These are phyloP conservation scores for Zangia roseola DNA, from an alignment of 768 basidiomycete genomes.

Conservation along the genomic window DNA sequence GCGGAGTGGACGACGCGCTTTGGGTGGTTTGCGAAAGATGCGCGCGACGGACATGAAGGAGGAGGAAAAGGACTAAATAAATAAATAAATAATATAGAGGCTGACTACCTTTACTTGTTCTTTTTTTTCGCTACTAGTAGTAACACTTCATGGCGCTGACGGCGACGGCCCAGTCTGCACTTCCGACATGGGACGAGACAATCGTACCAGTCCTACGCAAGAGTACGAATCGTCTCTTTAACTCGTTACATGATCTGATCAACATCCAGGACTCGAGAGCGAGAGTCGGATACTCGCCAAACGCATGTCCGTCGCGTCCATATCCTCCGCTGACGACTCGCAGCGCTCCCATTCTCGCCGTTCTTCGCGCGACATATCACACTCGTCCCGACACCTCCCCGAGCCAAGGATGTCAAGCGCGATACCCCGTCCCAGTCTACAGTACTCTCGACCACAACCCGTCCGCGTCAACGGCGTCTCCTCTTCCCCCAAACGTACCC, in stretches of 20 bases:
- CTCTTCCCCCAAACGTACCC: slow-evolving; percentile 45
- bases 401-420: slow-evolving; percentile 40
- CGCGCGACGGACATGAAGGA: slow-evolving; percentile 26
- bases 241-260: too few relatives aligned
- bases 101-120: slow-evolving; percentile 8
- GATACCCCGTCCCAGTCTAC: slow-evolving; percentile 48
- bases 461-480: slow-evolving; percentile 30
- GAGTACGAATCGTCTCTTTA: slow-evolving; percentile 46
- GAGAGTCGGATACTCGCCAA: slow-evolving; percentile 78
- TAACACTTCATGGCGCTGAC: slow-evolving; percentile 40
- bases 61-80: background rate
- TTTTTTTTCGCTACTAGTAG: slow-evolving; percentile 14
- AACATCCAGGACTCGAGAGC: slow-evolving; percentile 69
- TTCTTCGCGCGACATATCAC: slow-evolving; percentile 20
- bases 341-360: slow-evolving; percentile 21
- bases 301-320: slow-evolving; percentile 73
- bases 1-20: slow-evolving; percentile 43
- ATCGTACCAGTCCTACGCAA: slow-evolving; percentile 81
- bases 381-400: slow-evolving; percentile 18
- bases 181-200: slow-evolving; percentile 74
- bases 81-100: slow-evolving; percentile 3
- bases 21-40: slow-evolving; percentile 56
- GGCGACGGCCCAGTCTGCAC: slow-evolving; percentile 35
- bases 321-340: slow-evolving; percentile 52
- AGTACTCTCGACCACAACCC: too few relatives aligned